phyloP scores from a whole-genome alignment of 202 grass and related monocot species.

The Digitaria exilis region DNA sequence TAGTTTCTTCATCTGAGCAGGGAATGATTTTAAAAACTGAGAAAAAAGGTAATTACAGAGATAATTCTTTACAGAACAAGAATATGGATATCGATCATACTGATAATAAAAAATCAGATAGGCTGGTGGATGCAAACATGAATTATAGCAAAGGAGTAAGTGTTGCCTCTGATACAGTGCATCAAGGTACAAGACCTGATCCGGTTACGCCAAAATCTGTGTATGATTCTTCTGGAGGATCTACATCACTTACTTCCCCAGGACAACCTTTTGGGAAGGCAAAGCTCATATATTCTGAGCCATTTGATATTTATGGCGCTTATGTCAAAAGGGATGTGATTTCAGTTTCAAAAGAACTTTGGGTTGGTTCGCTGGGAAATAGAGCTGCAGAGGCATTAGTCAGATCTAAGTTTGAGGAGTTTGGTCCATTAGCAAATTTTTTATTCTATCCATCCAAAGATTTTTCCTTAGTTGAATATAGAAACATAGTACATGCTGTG shows the following conservation, averaged over 20 bases:
- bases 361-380: slow-evolving; percentile 66
- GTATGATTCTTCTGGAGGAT: slow-evolving; percentile 38
- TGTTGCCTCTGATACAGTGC: slow-evolving; percentile 14
- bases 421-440: slow-evolving; percentile 74
- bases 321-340: slow-evolving; percentile 63
- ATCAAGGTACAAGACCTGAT: slow-evolving; percentile 37
- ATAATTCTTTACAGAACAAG: slow-evolving; percentile 35
- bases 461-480: slow-evolving; percentile 79
- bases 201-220: slow-evolving; percentile 11
- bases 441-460: slow-evolving; percentile 60
- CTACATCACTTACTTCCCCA: slow-evolving; percentile 33
- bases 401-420: slow-evolving; percentile 81
- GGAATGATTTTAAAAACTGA: slow-evolving; percentile 13
- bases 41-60: slow-evolving; percentile 22
- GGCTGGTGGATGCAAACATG: slow-evolving; percentile 36
- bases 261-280: slow-evolving; percentile 29
- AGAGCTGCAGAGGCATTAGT: slow-evolving; percentile 59
- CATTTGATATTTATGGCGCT: slow-evolving; percentile 70
- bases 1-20: slow-evolving; percentile 34
- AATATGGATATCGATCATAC: slow-evolving; percentile 33
- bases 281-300: slow-evolving; percentile 42
- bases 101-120: slow-evolving; percentile 44
- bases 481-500: slow-evolving; percentile 72
- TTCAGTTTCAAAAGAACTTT: slow-evolving; percentile 88
- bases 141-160: slow-evolving; percentile 24